Conservation (phyloP, 2,329 filamentous ascomycete genomes). For the Apiospora saccharicola region DNA sequence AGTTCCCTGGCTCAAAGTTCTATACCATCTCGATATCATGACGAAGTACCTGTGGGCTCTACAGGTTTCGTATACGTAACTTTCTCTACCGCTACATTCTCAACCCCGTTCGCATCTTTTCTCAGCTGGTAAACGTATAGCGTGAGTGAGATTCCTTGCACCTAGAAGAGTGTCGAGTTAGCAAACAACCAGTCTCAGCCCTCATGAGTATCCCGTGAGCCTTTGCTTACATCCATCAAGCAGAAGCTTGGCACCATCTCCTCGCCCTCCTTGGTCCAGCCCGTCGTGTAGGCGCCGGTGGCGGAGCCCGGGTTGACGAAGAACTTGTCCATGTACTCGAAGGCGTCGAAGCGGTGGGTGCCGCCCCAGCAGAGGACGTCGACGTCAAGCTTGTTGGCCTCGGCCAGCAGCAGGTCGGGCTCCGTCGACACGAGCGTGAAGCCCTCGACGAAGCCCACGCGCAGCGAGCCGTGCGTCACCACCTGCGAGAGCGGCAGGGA, state of each 20-base stretch:
- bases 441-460: conserved; percentile 72
- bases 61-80: conserved; percentile 84
- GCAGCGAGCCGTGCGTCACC: conserved; percentile 70
- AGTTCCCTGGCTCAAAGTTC: neutral
- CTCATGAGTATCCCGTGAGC: no score
- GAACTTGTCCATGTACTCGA: conserved; percentile 79
- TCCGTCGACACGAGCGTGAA: conserved; percentile 73
- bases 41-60: conserved; percentile 58
- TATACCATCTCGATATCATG: conserved; percentile 45
- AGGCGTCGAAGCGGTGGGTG: conserved; percentile 73
- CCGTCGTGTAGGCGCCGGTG: conserved; percentile 67
- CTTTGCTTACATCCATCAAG: conserved; percentile 87
- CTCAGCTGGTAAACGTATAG: conserved; percentile 92
- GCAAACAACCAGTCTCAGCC: neutral
- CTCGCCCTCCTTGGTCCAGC: conserved; percentile 66
- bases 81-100: conserved; percentile 85
- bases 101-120: conserved; percentile 77
- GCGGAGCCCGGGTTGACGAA: conserved; percentile 75
- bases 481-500: conserved; percentile 71
- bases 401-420: conserved; percentile 70
- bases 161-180: conserved; percentile 57
- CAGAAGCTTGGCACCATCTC: conserved; percentile 92
- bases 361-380: conserved; percentile 75
- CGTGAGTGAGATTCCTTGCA: conserved; percentile 94
- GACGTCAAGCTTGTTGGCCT: conserved; percentile 73